Evolutionary conservation across 1,139 yeast species (phyloP), one percentile per base, ranked within the genome.

Genomic region (Scheffersomyces titani): DNA sequence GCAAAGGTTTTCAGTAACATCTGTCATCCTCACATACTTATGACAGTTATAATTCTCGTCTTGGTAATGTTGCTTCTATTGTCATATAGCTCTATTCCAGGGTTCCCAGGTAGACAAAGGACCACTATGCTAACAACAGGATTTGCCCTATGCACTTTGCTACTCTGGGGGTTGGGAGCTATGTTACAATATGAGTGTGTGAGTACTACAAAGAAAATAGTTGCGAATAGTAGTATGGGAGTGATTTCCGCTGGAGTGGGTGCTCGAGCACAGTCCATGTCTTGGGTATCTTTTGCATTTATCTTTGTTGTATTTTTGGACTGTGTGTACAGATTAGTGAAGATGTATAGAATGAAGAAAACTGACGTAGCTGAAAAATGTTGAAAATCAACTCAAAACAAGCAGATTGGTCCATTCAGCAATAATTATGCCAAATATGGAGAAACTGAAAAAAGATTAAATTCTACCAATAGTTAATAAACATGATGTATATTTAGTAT

Each of bases 141-240:
- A 0, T 57, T 82, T 19, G 70, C 83, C 4, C 70, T 79, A 0
- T 56, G 74, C 0, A 68, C 80, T 52, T 73, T 81, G 24, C 63
- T 87, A 11, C 55, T 87, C 3, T 87, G 92, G 90, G 90, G 90
- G 0, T 70, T 87, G 51, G 92, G 92, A 0, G 80, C 91, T 1
- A 86, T 88, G 82, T 81, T 91, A 76, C 82, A 82, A 53, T 87
- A 86, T 61, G 87, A 87, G 52, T 90, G 90, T 0, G 78, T 80
- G 0, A 74, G 73, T 49, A 75, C 89, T 0, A 78, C 84, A 3
- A 63, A 69, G 2, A 64, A 68, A 6, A 66, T 87, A 52, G 78
- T 86, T 1, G 76, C 78, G 1, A 71, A 75, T 0, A 79, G 90
- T 3, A 85, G 90, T 45, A 76, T 86, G 78, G 70, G 78, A 0